phyloP scores from a whole-genome alignment of 441 rosid species.

The Eruca vesicaria region DNA sequence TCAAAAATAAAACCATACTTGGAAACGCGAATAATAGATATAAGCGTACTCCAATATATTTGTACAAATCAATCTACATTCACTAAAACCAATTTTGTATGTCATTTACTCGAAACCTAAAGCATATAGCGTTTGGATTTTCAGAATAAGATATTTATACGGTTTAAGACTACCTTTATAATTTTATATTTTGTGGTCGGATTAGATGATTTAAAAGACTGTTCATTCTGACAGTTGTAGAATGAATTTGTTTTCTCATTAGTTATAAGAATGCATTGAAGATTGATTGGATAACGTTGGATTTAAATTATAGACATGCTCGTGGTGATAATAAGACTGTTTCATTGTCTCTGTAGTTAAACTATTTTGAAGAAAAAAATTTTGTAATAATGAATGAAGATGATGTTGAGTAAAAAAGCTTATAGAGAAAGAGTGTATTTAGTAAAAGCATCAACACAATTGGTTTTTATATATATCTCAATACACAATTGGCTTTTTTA shows the following conservation, averaged over 20 bases:
- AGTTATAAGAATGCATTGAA: background rate
- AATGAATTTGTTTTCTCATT: background rate
- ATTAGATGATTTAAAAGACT: background rate
- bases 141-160: too few relatives aligned
- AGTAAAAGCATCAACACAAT: background rate
- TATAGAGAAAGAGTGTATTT: background rate
- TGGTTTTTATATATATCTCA: too few relatives aligned
- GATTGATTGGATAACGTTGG: background rate
- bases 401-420: background rate
- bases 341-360: background rate
- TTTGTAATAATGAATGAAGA: background rate
- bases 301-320: background rate
- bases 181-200: too few relatives aligned
- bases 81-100: background rate
- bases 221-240: background rate
- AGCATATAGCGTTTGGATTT: too few relatives aligned
- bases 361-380: background rate
- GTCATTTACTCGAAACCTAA: too few relatives aligned
- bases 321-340: background rate
- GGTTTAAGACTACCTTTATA: too few relatives aligned
- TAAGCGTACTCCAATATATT: background rate
- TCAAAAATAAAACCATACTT: background rate
- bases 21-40: background rate
- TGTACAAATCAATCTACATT: too few relatives aligned
- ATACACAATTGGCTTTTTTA: too few relatives aligned